phyloP scores from a whole-genome alignment of 2,329 filamentous ascomycete genomes.

The Stagonosporopsis rhizophila region DNA sequence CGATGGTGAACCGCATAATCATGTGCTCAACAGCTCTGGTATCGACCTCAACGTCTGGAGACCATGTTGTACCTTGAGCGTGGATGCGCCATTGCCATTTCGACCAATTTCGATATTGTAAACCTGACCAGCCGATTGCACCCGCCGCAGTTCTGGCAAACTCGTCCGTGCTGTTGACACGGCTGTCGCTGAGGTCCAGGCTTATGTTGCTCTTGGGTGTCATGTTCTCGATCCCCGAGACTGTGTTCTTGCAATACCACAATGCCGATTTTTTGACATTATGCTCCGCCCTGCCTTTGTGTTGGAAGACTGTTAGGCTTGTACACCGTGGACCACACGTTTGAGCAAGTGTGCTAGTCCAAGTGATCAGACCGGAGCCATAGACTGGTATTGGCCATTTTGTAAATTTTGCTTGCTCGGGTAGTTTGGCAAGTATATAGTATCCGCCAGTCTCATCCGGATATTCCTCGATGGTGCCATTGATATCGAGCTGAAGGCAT shows the following conservation, averaged over 20 bases:
- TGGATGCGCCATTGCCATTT: conserved; percentile 31
- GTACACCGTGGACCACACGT: neutral
- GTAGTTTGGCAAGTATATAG: neutral
- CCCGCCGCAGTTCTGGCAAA: conserved; percentile 41
- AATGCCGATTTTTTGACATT: conserved; percentile 5
- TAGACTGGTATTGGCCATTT: neutral
- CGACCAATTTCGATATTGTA: conserved; percentile 11
- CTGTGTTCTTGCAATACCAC: conserved; percentile 3
- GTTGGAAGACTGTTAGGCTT: conserved; percentile 16
- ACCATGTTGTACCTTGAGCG: conserved; percentile 35
- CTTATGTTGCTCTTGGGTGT: no score
- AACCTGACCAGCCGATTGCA: conserved; percentile 42
- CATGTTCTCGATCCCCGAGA: neutral
- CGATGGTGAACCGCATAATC: conserved; percentile 39
- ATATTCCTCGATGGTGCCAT: no score
- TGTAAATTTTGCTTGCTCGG: neutral
- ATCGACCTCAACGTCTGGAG: conserved; percentile 21
- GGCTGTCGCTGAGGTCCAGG: no score
- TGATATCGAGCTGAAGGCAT: conserved; percentile 17
- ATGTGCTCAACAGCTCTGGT: conserved; percentile 29
- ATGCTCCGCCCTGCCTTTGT: neutral
- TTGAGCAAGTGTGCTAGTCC: no score
- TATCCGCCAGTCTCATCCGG: no score
- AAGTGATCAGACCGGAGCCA: neutral
- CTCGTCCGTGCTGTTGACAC: conserved; percentile 34